A percentile compares a stretch with the other conserved stretches of the same genome.
phyloP scores from a whole-genome alignment of 495 filamentous ascomycete genomes.

The Xylaria acuta region DNA sequence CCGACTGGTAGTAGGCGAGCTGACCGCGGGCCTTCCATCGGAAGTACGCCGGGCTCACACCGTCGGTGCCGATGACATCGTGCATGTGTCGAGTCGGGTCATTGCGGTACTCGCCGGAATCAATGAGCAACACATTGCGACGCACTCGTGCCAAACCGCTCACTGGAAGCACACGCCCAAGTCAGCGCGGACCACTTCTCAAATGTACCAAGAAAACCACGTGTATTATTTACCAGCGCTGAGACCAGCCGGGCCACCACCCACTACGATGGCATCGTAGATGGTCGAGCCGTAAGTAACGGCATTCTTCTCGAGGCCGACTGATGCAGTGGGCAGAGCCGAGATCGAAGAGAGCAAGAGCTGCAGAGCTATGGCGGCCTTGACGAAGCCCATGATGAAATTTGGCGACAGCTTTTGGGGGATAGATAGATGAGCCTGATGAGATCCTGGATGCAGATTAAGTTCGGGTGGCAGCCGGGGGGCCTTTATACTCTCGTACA shows the following conservation, averaged over 20 bases:
- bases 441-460: background rate
- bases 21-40: constrained; percentile 59
- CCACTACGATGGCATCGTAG: constrained; percentile 39
- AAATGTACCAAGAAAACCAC: background rate
- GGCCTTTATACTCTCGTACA: background rate
- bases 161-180: constrained; percentile 26
- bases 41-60: constrained; percentile 61
- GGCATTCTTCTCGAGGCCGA: constrained; percentile 2
- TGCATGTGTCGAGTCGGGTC: constrained; percentile 62
- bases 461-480: background rate
- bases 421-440: background rate
- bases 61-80: constrained; percentile 65
- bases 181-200: background rate
- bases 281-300: background rate
- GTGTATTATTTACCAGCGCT: constrained; percentile 34
- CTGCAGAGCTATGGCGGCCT: constrained; percentile 15
- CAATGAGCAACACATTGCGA: constrained; percentile 58
- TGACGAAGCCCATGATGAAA: constrained; percentile 25
- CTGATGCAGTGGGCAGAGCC: constrained; percentile 17
- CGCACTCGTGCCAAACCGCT: constrained; percentile 63
- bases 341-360: constrained; percentile 13
- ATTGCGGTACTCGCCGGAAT: constrained; percentile 64
- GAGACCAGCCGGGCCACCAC: constrained; percentile 47
- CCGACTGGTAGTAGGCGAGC: constrained; percentile 55
- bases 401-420: background rate